Evolutionary conservation across 2,329 filamentous ascomycete genomes (phyloP), one percentile per base, ranked within the genome.

Genomic region (Fusarium succisae): DNA sequence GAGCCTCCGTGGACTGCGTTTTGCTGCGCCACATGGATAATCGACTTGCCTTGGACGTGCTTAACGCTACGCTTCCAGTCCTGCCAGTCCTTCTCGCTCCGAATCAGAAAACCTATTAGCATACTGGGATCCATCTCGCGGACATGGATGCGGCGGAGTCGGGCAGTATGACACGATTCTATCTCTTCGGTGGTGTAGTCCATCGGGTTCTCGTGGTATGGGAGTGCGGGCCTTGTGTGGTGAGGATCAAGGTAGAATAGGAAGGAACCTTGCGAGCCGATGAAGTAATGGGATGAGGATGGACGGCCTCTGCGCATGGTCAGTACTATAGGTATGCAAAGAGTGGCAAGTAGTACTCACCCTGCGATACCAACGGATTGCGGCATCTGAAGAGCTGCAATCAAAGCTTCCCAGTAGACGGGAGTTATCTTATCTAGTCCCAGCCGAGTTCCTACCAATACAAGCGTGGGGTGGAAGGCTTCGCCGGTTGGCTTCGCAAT

Each of bases 181-280:
- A 98, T 81, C 66, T 98, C 95, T 76, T 94, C 92, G 13, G 86
- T 79, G 0, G 91, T 91, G 78, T 95, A 94, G 4, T 90, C 83
- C 12, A 84, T 82, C 2, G 86, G 80, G 54, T 91, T 82, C 35
- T 87, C 81, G 71, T 89, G 88, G 73, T 91, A 92, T 1, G 92
- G 82, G 5, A 98, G 86, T 7, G 92, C 90, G 15, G 92, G 89
- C 53, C 95, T 91, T 4, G 96, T 97, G 76, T 91, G 91, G 80
- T 99, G 96, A 5, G 96, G 96, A 77, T 99, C 96, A 22, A 99
- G 90, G 82, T 98, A 99, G 84, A 98, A 98, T 77, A 98, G 91
- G 77, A 91, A 88, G 60, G 92, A 91, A 37, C 92, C 94, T 63
- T 89, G 89, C 2, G 88, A 85, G 11, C 89, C 89, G 45, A 90